Evolutionary conservation across 352 stramenopile species (phyloP), one percentile per base, ranked within the genome.

Genomic region (Globisporangium middletonii): DNA sequence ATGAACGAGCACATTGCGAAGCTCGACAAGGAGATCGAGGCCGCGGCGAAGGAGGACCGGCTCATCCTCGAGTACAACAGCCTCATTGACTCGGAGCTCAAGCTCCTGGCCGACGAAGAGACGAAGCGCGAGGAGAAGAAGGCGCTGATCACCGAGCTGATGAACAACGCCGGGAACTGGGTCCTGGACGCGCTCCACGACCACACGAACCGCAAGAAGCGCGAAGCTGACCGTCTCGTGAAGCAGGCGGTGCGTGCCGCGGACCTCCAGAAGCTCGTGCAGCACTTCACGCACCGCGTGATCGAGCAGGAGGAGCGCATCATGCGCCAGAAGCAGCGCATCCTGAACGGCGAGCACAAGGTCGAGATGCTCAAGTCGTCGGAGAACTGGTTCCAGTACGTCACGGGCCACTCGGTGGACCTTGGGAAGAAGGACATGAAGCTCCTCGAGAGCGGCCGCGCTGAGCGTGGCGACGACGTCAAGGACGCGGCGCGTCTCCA

Each of bases 231-330:
- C 57, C 83, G 85, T 57, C 77, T 94, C 12, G 82, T 94, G 18
- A 89, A 87, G 58, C 85, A 94, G 65, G 85, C 85, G 2, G 71
- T 90, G 35, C 85, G 85, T 28, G 85, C 85, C 35, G 84, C 85
- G 8, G 85, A 94, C 60, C 59, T 94, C 49, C 85, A 94, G 69
- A 89, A 88, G 65, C 74, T 92, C 43, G 85, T 94, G 50, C 85
- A 94, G 73, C 85, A 94, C 66, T 94, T 94, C 53, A 94, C 85
- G 28, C 85, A 93, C 66, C 85, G 85, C 60, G 85, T 94, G 54
- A 94, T 94, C 60, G 85, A 94, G 48, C 85, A 94, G 63, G 83
- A 94, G 53, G 85, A 94, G 68, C 85, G 85, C 45, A 94, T 94
- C 54, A 92, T 94, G 82, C 85, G 85, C 42, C 85, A 94, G 73